Evolutionary conservation across 2,329 filamentous ascomycete species (phyloP).

Genomic region (Calonectria naviculata): DNA sequence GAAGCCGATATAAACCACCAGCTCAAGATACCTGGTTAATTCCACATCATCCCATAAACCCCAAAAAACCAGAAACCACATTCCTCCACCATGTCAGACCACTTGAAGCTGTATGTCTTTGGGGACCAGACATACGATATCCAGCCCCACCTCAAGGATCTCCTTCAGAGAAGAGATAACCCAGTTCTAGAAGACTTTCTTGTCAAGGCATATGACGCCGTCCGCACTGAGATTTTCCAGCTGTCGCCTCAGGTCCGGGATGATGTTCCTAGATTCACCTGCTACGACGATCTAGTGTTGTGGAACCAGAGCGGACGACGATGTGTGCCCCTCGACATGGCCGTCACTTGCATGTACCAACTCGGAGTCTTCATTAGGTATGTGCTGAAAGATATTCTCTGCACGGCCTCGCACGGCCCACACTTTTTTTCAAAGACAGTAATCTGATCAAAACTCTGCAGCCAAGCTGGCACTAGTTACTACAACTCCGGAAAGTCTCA

Average conservation of each 20-base stretch:
- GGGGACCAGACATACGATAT: constrained; percentile 15
- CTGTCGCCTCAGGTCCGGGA: constrained; percentile 24
- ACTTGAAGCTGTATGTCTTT: constrained; percentile 12
- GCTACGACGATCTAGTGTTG: constrained; percentile 28
- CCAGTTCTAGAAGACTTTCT: constrained; percentile 34
- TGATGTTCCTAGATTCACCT: constrained; percentile 32
- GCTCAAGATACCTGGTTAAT: neutral
- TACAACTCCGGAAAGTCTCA: constrained; percentile 29
- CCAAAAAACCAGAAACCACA: neutral
- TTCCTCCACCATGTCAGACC: neutral
- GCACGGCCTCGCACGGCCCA: neutral
- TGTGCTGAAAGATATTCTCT: neutral
- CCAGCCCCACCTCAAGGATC: constrained; percentile 18
- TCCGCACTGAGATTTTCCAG: constrained; percentile 28
- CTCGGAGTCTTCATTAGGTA: constrained; percentile 33
- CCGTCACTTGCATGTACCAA: constrained; percentile 33
- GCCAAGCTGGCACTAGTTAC: constrained; percentile 21
- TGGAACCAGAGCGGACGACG: constrained; percentile 32
- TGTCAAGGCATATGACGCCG: constrained; percentile 28
- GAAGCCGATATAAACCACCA: neutral
- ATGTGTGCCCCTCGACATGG: constrained; percentile 35
- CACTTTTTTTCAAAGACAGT: neutral
- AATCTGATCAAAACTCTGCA: neutral
- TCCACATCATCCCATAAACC: neutral
- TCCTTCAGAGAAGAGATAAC: constrained; percentile 34